These are phyloP conservation scores for Saksenaea vasiformis DNA, from an alignment of 371 early-diverging fungal genomes.

Conservation along the genomic window DNA sequence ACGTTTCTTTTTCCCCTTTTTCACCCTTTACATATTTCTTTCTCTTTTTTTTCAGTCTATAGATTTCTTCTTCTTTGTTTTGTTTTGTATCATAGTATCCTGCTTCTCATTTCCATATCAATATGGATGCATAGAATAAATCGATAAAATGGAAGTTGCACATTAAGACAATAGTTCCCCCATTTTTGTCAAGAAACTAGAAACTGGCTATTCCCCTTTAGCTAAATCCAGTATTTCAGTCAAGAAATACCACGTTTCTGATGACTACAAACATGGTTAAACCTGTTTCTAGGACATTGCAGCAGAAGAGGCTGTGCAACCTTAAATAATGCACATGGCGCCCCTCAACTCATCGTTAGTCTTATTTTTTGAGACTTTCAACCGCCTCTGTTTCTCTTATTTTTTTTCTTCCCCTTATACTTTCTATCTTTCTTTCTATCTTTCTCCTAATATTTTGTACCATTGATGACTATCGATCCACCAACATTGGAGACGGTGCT, in stretches of 20 bases:
- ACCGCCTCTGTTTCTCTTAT: neutral
- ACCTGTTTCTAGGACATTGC: neutral
- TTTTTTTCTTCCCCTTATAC: neutral
- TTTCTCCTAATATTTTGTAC: neutral
- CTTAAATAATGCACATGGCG: neutral
- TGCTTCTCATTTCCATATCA: neutral
- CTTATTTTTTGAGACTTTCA: neutral
- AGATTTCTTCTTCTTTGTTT: neutral
- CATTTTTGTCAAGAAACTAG: constrained; percentile 2
- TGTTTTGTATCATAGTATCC: neutral
- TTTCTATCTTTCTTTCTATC: neutral
- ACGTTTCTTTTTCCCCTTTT: neutral
- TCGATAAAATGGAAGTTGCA: neutral
- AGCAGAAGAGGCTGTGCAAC: neutral
- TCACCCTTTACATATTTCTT: neutral
- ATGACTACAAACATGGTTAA: neutral
- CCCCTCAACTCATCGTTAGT: neutral
- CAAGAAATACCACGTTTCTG: neutral
- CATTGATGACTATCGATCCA: constrained; percentile 21
- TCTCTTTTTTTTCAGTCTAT: neutral
- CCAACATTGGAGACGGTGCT: constrained; percentile 41
- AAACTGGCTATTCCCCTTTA: neutral
- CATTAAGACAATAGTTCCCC: neutral
- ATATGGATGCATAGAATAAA: neutral
- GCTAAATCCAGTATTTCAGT: neutral